These are phyloP conservation scores for Isoetes engelmannii DNA, from an alignment of 83 land plant species.

Conservation along the genomic window DNA sequence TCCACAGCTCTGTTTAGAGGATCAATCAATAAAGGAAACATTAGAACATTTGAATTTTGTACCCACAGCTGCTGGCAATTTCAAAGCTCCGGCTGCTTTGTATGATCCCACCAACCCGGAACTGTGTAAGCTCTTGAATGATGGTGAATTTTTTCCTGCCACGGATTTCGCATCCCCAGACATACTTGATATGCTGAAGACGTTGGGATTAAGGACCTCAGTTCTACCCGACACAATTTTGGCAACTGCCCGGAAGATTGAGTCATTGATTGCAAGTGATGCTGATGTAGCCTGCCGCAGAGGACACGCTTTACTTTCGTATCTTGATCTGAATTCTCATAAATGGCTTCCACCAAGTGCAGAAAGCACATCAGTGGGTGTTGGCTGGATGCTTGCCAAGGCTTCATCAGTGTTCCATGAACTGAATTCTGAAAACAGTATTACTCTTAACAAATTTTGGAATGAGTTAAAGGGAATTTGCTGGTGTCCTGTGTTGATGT, in stretches of 20 bases:
- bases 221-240: conserved; percentile 67
- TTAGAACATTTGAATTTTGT: conserved; percentile 60
- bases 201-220: conserved; percentile 57
- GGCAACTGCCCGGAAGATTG: conserved; percentile 68
- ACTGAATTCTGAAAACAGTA: conserved; percentile 24
- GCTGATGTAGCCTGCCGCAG: conserved; percentile 44
- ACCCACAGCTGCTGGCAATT: conserved; percentile 50
- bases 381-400: conserved; percentile 50
- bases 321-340: conserved; percentile 69
- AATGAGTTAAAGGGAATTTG: conserved; percentile 59
- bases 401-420: conserved; percentile 44
- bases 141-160: conserved; percentile 65
- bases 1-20: conserved; percentile 64
- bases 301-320: conserved; percentile 69
- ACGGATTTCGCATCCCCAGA: conserved; percentile 48
- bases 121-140: conserved; percentile 58
- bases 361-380: conserved; percentile 23
- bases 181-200: conserved; percentile 59
- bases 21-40: conserved; percentile 42
- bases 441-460: conserved; percentile 65
- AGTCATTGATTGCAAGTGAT: conserved; percentile 42
- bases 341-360: conserved; percentile 45
- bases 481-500: conserved; percentile 91
- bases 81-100: conserved; percentile 46
- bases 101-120: conserved; percentile 91